Percentiles rank a stretch among this genome's conserved stretches.
Conservation (phyloP, 1,284 basidiomycete genomes). For the Phlebopus sp. region DNA sequence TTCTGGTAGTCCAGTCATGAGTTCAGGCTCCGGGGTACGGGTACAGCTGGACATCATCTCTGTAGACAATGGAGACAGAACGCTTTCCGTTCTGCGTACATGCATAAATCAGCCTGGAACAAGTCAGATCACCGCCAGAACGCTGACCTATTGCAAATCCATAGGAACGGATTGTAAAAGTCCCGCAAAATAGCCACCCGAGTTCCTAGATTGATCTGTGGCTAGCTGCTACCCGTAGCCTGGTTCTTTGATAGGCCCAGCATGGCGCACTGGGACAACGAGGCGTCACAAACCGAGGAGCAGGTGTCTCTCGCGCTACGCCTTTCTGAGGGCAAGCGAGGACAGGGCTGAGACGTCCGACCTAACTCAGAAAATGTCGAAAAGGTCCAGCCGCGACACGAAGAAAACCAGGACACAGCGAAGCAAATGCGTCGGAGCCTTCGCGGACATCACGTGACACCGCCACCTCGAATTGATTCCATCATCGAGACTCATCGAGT, state of each 20-base stretch:
- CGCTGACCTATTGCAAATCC: slow-evolving; percentile 13
- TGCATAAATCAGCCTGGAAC: slow-evolving; percentile 27
- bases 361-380: slow-evolving; percentile 25
- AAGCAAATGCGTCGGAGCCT: slow-evolving; percentile 9
- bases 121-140: slow-evolving; percentile 31
- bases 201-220: slow-evolving; percentile 30
- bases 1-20: slow-evolving; percentile 12
- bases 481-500: too few species aligned
- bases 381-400: slow-evolving; percentile 9
- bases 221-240: background rate
- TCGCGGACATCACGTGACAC: slow-evolving; percentile 6
- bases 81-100: slow-evolving; percentile 7
- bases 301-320: slow-evolving; percentile 8
- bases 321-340: slow-evolving; percentile 9
- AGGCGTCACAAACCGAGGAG: slow-evolving; percentile 8
- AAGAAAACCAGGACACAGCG: slow-evolving; percentile 27
- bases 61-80: background rate
- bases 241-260: too few species aligned
- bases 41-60: background rate
- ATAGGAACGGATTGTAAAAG: slow-evolving; percentile 17
- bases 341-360: slow-evolving; percentile 13
- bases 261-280: too few species aligned
- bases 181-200: slow-evolving; percentile 21
- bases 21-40: background rate
- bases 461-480: too few species aligned